Percentiles rank a stretch among this genome's conserved stretches.
phyloP scores from a whole-genome alignment of 768 basidiomycete genomes.

The Amanita polypyramis region DNA sequence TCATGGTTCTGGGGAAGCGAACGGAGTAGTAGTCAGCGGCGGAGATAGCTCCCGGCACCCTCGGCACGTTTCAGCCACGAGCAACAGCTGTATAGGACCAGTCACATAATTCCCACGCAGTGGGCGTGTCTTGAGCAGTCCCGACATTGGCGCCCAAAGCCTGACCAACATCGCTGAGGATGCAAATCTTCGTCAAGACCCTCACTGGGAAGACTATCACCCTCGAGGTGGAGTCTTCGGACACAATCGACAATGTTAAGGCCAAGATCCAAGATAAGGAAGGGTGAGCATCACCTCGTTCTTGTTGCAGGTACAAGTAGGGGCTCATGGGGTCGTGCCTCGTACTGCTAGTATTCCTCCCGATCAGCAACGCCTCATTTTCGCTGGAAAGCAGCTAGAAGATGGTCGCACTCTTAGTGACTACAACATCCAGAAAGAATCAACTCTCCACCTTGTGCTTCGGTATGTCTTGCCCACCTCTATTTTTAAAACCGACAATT shows the following conservation, averaged over 20 bases:
- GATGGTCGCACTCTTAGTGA: conserved; percentile 94
- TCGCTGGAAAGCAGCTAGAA: conserved; percentile 98
- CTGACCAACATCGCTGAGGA: conserved; percentile 14
- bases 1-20: no score
- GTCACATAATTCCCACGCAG: conserved; percentile 11
- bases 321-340: not conserved
- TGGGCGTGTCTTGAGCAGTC: not conserved
- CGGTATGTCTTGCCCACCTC: conserved; percentile 37
- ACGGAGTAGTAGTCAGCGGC: no score
- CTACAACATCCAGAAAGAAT: conserved; percentile 99
- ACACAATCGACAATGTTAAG: conserved; percentile 96
- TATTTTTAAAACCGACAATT: not conserved
- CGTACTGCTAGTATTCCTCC: conserved; percentile 61
- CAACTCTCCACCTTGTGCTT: conserved; percentile 94
- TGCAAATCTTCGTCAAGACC: conserved; percentile 62
- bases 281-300: conserved; percentile 25
- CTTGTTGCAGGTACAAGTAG: not conserved
- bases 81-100: conserved; percentile 14
- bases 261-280: conserved; percentile 54
- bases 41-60: not conserved
- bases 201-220: conserved; percentile 97
- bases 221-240: conserved; percentile 94
- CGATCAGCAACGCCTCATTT: conserved; percentile 91
- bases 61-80: not conserved
- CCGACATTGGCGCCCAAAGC: not conserved